These are phyloP conservation scores for Penicillium antarcticum DNA, from an alignment of 495 filamentous ascomycete genomes.

Conservation along the genomic window DNA sequence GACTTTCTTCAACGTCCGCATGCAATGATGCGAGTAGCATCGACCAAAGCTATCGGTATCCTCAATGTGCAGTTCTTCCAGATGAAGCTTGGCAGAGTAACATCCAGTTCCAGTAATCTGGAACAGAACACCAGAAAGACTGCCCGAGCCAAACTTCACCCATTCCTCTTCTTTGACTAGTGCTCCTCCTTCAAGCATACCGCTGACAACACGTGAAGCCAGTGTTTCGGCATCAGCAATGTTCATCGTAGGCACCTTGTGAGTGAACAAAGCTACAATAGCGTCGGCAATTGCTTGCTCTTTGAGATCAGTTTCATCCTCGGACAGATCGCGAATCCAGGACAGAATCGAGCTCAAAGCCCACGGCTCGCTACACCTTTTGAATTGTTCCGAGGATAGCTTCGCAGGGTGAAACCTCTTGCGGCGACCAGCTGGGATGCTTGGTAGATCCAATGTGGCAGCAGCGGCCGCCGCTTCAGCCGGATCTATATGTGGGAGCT, in stretches of 20 bases:
- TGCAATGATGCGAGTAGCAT: slow-evolving; percentile 94
- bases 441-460: slow-evolving; percentile 65
- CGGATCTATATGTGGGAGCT: slow-evolving; percentile 38
- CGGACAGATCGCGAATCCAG: slow-evolving; percentile 86
- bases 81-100: slow-evolving; percentile 81
- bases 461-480: slow-evolving; percentile 43
- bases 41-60: slow-evolving; percentile 61
- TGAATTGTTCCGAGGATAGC: slow-evolving; percentile 78
- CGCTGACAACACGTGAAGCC: slow-evolving; percentile 70
- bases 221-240: slow-evolving; percentile 92
- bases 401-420: slow-evolving; percentile 87
- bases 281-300: slow-evolving; percentile 79
- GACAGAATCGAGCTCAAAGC: slow-evolving; percentile 80
- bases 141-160: slow-evolving; percentile 82
- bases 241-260: slow-evolving; percentile 98
- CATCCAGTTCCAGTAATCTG: slow-evolving; percentile 92
- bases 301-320: slow-evolving; percentile 79
- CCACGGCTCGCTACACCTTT: slow-evolving; percentile 87
- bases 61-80: slow-evolving; percentile 72
- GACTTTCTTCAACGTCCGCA: slow-evolving; percentile 89
- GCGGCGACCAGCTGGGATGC: slow-evolving; percentile 63
- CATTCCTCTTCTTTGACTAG: slow-evolving; percentile 92
- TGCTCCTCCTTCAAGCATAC: slow-evolving; percentile 76
- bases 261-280: slow-evolving; percentile 84
- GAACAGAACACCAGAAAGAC: slow-evolving; percentile 82